Base-by-base conservation (phyloP, 768 basidiomycete species). In the Tricholoma hemisulphureum region DNA sequence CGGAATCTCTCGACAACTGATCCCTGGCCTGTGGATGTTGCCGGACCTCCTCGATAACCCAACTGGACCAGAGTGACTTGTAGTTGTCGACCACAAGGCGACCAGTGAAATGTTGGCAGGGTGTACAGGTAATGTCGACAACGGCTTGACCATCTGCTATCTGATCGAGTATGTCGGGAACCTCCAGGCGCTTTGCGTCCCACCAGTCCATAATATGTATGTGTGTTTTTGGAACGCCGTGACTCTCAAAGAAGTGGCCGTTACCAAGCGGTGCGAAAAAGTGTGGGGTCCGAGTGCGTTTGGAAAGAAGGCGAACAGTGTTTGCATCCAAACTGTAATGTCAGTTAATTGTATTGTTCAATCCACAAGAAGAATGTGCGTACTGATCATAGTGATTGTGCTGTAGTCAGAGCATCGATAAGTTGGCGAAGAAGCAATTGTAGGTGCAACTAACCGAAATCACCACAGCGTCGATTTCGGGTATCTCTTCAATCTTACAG, bases 121-220 rank as follows among this genome's bases (percentile, higher is more conserved):
- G 87, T 1, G 83, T 84, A 66, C 83, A 85, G 1, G 81, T 83
- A 16, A 87, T 67, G 51, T 79, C 75, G 50, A 86, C 72, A 5
- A 72, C 51, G 16, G 67, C 61, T 5, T 51, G 51, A 10, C 56
- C 56, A 9, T 59, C 53, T 10, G 28, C 28, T 14, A 39, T n/a
- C 18, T 53, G 34, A 28, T 48, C 51, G 2, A 26, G 3, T 1
- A 34, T 32, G 35, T 18, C 10, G 3, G 69, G 60, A 34, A 77
- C 62, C 14, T 77, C 69, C 53, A 80, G 63, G n/a, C 73, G 70
- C 55, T 72, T 73, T 8, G 72, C 71, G 20, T 83, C 79, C 83
- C 85, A 86, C 86, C 86, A 89, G 67, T 89, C 86, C 65, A 88
- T 70, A 64, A 80, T 79, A 55, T 83, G 78, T 8, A 78, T 72